Evolutionary conservation across 371 early-diverging fungal species (phyloP).

Genomic region (Rhizopus stolonifer): DNA sequence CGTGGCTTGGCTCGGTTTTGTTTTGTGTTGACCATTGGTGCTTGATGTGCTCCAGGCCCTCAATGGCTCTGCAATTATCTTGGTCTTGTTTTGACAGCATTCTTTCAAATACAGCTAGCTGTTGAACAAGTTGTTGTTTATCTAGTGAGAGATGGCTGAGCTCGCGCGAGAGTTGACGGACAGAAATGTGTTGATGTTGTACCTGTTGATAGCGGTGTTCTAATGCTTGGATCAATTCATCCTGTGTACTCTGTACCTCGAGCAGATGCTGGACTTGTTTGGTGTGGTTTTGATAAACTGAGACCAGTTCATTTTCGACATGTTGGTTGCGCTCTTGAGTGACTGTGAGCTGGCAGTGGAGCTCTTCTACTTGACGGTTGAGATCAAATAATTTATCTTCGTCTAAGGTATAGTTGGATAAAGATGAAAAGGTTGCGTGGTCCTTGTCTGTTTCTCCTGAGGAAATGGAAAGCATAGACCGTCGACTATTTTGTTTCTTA

Average conservation of each 20-base stretch:
- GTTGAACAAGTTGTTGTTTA: not conserved
- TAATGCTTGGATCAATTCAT: not conserved
- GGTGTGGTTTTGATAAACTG: not conserved
- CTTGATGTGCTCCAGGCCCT: not conserved
- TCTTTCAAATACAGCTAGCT: not conserved
- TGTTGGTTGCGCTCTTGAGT: constrained; percentile 20
- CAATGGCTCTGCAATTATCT: not conserved
- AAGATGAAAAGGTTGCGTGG: constrained; percentile 13
- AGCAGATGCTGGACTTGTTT: not conserved
- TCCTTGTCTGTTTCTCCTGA: not conserved
- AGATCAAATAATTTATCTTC: constrained; percentile 10
- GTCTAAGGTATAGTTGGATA: constrained; percentile 13
- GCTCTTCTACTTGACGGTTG: constrained; percentile 22
- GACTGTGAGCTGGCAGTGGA: constrained; percentile 17
- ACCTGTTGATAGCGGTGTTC: not conserved
- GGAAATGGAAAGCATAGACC: not conserved
- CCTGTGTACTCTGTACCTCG: constrained; percentile 3
- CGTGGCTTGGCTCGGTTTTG: too few relatives aligned
- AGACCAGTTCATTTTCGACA: constrained; percentile 10
- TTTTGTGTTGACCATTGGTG: not conserved
- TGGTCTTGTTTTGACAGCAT: not conserved
- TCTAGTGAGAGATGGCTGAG: not conserved
- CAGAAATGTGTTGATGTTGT: too few relatives aligned
- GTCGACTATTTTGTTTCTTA: not conserved
- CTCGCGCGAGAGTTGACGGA: not conserved